Evolutionary conservation across 768 basidiomycete species (phyloP).

Genomic region (Cystofilobasidium macerans): DNA sequence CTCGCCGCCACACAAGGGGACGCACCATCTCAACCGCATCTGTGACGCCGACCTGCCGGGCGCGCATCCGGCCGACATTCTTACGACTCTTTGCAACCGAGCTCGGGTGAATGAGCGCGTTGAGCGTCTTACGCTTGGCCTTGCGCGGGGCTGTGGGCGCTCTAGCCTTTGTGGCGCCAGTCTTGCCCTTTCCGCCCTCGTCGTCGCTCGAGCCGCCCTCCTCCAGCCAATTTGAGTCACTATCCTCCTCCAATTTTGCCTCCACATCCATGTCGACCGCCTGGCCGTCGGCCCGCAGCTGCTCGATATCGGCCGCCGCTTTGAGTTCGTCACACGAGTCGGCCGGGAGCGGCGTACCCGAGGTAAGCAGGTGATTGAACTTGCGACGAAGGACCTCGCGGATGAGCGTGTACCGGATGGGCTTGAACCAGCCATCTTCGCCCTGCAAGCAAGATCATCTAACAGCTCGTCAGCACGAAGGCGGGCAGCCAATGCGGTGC

Average conservation of each 20-base stretch:
- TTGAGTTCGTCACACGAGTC: slow-evolving; percentile 12
- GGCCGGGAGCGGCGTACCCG: background rate
- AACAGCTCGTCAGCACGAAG: no score
- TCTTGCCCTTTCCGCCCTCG: background rate
- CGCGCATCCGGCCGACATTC: background rate
- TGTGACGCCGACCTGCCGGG: background rate
- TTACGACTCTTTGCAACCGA: background rate
- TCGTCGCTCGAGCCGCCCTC: slow-evolving; percentile 2
- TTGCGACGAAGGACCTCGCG: slow-evolving; percentile 16
- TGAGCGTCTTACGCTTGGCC: background rate
- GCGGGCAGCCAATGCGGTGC: background rate
- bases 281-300: slow-evolving; percentile 6
- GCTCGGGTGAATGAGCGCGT: background rate
- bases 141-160: background rate
- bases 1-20: background rate
- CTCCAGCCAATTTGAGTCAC: slow-evolving; percentile 26
- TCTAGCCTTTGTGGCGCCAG: background rate
- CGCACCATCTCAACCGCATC: background rate
- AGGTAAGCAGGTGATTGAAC: slow-evolving; percentile 5
- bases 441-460: background rate
- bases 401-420: slow-evolving; percentile 16
- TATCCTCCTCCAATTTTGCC: slow-evolving; percentile 26
- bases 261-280: slow-evolving; percentile 27
- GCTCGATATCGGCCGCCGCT: slow-evolving; percentile 7
- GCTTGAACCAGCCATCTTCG: slow-evolving; percentile 23